Conservation (phyloP, 2,329 filamentous ascomycete species). For the Aspergillus sp. region DNA sequence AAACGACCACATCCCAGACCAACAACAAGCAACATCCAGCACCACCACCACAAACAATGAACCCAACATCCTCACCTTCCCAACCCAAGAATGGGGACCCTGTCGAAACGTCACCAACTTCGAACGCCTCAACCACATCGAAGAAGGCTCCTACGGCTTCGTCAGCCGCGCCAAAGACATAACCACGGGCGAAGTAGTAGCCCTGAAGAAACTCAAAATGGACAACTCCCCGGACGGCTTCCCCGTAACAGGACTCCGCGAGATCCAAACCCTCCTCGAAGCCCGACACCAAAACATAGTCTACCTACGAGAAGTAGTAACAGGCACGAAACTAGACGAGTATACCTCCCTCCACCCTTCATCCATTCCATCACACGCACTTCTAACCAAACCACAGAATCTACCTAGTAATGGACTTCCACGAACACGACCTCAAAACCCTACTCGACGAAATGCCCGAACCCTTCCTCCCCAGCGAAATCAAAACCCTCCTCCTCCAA, state of each 20-base stretch:
- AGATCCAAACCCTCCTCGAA: slow-evolving; percentile 87
- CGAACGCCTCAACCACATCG: slow-evolving; percentile 92
- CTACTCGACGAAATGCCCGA: slow-evolving; percentile 93
- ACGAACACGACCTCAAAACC: slow-evolving; percentile 94
- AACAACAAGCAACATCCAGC: slow-evolving; percentile 29
- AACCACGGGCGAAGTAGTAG: slow-evolving; percentile 76
- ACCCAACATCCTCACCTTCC: slow-evolving; percentile 70
- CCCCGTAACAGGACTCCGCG: slow-evolving; percentile 86
- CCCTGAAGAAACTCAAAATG: slow-evolving; percentile 91
- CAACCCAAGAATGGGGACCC: slow-evolving; percentile 66
- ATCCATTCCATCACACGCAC: slow-evolving; percentile 14
- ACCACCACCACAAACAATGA: slow-evolving; percentile 32
- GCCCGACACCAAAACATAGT: slow-evolving; percentile 84
- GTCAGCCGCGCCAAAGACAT: slow-evolving; percentile 81
- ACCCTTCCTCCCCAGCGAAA: slow-evolving; percentile 87
- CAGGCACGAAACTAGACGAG: slow-evolving; percentile 66
- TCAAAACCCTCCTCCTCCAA: slow-evolving; percentile 86
- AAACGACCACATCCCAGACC: slow-evolving; percentile 41
- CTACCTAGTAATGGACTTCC: slow-evolving; percentile 93
- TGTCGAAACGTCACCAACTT: slow-evolving; percentile 83
- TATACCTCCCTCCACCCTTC: slow-evolving; percentile 37
- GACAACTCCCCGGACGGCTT: slow-evolving; percentile 78
- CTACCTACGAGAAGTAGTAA: slow-evolving; percentile 76
- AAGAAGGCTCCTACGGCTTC: slow-evolving; percentile 95
- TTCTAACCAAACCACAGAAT: slow-evolving; percentile 58